Conservation (phyloP, 768 basidiomycete species). For the Agrocybe praecox region DNA sequence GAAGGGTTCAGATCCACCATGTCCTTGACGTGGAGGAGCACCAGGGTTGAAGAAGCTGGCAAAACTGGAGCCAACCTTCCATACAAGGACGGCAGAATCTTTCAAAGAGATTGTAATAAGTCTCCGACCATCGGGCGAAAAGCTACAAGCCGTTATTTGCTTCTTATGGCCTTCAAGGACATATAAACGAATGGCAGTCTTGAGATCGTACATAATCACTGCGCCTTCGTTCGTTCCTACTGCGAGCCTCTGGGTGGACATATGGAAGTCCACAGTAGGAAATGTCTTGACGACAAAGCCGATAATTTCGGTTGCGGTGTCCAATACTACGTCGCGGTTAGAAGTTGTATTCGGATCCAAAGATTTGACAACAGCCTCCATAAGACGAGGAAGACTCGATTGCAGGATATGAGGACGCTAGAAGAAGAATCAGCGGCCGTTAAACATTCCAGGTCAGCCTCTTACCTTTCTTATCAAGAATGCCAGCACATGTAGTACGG, state of each 20-base stretch:
- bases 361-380: slow-evolving; percentile 96
- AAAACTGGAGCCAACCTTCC: slow-evolving; percentile 94
- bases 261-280: slow-evolving; percentile 94
- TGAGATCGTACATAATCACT: slow-evolving; percentile 94
- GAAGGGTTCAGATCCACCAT: slow-evolving; percentile 80
- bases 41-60: slow-evolving; percentile 90
- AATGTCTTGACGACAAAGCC: slow-evolving; percentile 96
- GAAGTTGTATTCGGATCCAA: slow-evolving; percentile 86
- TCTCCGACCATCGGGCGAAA: slow-evolving; percentile 91
- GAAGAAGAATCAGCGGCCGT: not conserved
- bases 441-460: not conserved
- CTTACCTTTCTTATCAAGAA: slow-evolving; percentile 90
- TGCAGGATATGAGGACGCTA: slow-evolving; percentile 86
- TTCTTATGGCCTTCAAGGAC: slow-evolving; percentile 92
- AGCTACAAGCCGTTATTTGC: slow-evolving; percentile 80
- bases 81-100: slow-evolving; percentile 83
- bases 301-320: slow-evolving; percentile 92
- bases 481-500: slow-evolving; percentile 91
- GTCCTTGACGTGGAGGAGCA: slow-evolving; percentile 88
- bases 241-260: slow-evolving; percentile 81
- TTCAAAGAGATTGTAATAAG: slow-evolving; percentile 87
- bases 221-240: slow-evolving; percentile 96
- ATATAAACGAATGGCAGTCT: slow-evolving; percentile 93
- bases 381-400: slow-evolving; percentile 79
- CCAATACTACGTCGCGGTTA: slow-evolving; percentile 81